Conservation (phyloP, 139 green algal species). For the Klebsormidium nitens region DNA sequence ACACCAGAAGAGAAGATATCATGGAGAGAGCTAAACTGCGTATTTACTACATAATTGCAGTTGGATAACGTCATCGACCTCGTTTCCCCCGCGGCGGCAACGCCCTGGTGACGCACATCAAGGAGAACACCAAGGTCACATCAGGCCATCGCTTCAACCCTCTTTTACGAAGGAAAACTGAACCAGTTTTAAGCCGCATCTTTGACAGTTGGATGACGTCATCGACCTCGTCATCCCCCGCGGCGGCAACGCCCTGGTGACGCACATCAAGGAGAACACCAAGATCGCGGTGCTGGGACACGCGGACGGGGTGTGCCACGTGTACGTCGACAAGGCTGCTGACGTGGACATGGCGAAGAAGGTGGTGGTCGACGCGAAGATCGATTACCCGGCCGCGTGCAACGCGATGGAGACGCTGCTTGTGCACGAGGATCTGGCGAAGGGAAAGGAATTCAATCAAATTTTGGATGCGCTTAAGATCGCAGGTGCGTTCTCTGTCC, state of each 20-base stretch:
- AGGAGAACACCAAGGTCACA: slow-evolving; percentile 91
- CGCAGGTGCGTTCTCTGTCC: slow-evolving; percentile 41
- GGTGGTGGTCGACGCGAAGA: slow-evolving; percentile 81
- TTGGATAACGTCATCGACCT: slow-evolving; percentile 80
- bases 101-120: slow-evolving; percentile 72
- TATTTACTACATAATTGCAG: too few relatives aligned
- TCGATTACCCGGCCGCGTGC: slow-evolving; percentile 96
- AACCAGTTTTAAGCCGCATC: too few relatives aligned
- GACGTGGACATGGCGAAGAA: slow-evolving; percentile 54
- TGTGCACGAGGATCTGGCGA: slow-evolving; percentile 57
- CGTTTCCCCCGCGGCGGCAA: slow-evolving; percentile 90
- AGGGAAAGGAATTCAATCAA: slow-evolving; percentile 38
- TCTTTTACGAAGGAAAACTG: too few relatives aligned
- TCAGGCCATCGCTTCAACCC: too few relatives aligned
- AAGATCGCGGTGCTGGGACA: slow-evolving; percentile 97
- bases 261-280: slow-evolving; percentile 83
- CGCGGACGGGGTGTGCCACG: slow-evolving; percentile 93
- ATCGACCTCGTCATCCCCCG: slow-evolving; percentile 98
- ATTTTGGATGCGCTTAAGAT: slow-evolving; percentile 57
- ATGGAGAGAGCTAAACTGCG: too few relatives aligned
- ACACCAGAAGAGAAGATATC: too few relatives aligned
- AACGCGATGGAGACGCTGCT: slow-evolving; percentile 95
- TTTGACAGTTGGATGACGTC: slow-evolving; percentile 35
- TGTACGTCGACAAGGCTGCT: slow-evolving; percentile 80
- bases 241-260: slow-evolving; percentile 78